Evolutionary conservation across 2,329 filamentous ascomycete genomes (phyloP), one percentile per base, ranked within the genome.

Genomic region (Fusarium duplospermum): DNA sequence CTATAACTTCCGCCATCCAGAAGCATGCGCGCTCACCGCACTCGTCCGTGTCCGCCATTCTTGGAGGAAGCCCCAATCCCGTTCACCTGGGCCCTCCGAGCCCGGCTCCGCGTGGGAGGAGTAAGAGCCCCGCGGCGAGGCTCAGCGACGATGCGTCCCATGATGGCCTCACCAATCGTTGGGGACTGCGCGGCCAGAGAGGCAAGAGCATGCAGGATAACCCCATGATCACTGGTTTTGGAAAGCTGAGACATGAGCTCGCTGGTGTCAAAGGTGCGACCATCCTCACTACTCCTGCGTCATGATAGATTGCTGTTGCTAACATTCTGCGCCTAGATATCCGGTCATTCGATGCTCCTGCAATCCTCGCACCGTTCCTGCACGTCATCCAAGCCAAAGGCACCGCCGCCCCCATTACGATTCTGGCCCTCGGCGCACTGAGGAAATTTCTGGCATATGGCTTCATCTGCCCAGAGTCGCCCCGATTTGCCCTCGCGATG

Each of bases 171-270:
- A 91, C 93, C 36, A 97, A 95, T 81, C 89, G 96, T 84, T 99
- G 96, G 96, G 96, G 96, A 0, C 84, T 98, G 70, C 89, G 96
- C 70, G 96, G 96, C 36, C 97, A 97, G 89, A 98, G 95, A 84
- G 96, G 95, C 61, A 97, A 96, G 87, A 98, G 94, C 86, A 93
- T 98, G 89, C 95, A 98, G 84, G 96, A 98, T 83, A 98, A 98
- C 79, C 96, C 96, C 42, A 88, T 99, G 78, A 98, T 99, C 86
- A 93, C 95, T 72, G 96, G 94, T 16, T 99, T 99, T 85, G 94
- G 95, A 60, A 93, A 94, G 78, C 85, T 99, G 74, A 91, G 96
- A 69, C 93, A 93, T 79, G 96, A 98, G 81, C 87, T 99, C 76
- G 94, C 95, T 73, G 91, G 91, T 58, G 94, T 95, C 78, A 96